Percentiles rank a stretch among this genome's conserved stretches.
Evolutionary conservation across 345 rosid genomes (phyloP).

Genomic region (Populus nigra): DNA sequence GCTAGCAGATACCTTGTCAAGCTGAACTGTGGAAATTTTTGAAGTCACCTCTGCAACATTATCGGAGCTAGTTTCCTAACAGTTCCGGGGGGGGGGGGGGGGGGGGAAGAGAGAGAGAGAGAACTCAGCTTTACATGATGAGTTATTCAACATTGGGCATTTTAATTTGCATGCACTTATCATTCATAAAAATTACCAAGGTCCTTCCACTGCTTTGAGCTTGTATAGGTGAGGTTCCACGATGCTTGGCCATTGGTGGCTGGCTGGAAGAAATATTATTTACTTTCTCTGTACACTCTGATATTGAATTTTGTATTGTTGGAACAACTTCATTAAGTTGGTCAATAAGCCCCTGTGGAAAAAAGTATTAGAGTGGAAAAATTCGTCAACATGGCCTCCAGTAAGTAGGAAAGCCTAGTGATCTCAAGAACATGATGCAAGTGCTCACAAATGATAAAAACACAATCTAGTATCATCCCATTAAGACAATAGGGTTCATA

Average conservation of each 20-base stretch:
- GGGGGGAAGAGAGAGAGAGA: not conserved
- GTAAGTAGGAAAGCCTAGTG: conserved; percentile 3
- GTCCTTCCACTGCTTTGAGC: conserved; percentile 76
- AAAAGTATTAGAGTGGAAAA: conserved; percentile 24
- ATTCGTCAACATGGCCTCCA: conserved; percentile 11
- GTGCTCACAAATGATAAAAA: not conserved
- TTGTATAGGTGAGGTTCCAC: conserved; percentile 57
- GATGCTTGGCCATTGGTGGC: conserved; percentile 60
- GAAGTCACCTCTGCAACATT: conserved; percentile 71
- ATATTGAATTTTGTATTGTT: conserved; percentile 77
- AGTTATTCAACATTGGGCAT: not conserved
- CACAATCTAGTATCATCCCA: conserved; percentile 5
- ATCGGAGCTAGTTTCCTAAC: conserved; percentile 71
- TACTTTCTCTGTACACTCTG: conserved; percentile 77
- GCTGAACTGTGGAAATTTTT: conserved; percentile 65
- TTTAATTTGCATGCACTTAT: conserved; percentile 6
- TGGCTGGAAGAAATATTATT: conserved; percentile 61
- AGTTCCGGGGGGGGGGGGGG: not conserved
- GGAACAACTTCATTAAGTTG: conserved; percentile 93
- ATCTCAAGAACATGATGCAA: not conserved
- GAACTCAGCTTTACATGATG: not conserved
- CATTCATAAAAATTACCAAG: conserved; percentile 43
- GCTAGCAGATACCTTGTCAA: conserved; percentile 71
- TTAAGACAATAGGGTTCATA: no score
- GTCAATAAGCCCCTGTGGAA: conserved; percentile 80